phyloP scores from a whole-genome alignment of 345 rosid genomes.

The Euclidium syriacum region DNA sequence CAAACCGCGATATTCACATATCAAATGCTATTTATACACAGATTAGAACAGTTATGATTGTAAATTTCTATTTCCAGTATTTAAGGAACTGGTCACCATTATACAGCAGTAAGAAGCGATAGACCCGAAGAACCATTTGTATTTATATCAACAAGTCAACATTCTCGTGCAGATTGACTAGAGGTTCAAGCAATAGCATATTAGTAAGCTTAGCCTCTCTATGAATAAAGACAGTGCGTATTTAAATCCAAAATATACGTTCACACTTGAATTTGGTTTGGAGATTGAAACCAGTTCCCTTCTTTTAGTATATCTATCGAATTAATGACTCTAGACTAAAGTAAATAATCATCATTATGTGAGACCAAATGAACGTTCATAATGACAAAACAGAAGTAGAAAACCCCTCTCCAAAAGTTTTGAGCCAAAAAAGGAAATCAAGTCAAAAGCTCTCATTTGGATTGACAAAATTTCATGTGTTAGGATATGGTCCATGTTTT shows the following conservation, averaged over 20 bases:
- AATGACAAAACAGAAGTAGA: not conserved
- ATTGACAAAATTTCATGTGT: not conserved
- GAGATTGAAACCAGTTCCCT: not conserved
- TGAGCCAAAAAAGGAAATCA: not conserved
- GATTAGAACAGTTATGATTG: not conserved
- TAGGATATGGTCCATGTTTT: not conserved
- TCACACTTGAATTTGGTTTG: not conserved
- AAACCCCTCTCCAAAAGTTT: not conserved
- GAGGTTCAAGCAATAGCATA: not conserved
- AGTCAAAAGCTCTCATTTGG: not conserved
- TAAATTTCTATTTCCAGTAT: not conserved
- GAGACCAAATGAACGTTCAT: not conserved
- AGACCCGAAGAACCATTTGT: not conserved
- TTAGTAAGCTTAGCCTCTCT: not conserved
- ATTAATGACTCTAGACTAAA: not conserved
- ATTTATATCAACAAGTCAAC: not conserved
- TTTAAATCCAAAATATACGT: not conserved
- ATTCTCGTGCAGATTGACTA: not conserved
- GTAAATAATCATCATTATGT: not conserved
- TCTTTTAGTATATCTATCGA: not conserved
- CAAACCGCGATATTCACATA: not conserved
- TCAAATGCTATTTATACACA: not conserved
- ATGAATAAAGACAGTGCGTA: not conserved
- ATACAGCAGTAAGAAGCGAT: not conserved
- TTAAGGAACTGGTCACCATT: not conserved